Base-by-base conservation (phyloP, 495 filamentous ascomycete genomes). In the Trichoderma orchidacearum region DNA sequence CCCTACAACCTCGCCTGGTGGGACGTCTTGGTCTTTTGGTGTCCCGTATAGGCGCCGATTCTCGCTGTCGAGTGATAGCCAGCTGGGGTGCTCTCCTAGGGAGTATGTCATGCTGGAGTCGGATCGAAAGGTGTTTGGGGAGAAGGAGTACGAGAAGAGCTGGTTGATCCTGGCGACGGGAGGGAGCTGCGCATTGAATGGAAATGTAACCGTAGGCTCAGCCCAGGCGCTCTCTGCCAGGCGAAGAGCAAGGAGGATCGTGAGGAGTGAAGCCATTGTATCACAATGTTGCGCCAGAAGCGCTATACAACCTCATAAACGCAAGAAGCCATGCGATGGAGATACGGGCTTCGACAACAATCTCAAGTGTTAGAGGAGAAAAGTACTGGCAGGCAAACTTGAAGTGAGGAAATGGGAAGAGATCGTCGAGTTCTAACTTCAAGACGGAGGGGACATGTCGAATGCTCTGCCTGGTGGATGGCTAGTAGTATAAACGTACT, bases 111-210 rank as follows among this genome's bases (percentile, higher is more conserved):
- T 75, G 25, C 73, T 61, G 0, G 66, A 67, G 51, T 68, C 63
- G 1, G 81, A 80, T 30, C 74, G 65, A 66, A 91, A 90, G 0
- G 86, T 90, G 36, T 81, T 77, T 13, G 73, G 68, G 4, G 85
- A 82, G 65, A 91, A 86, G 34, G 74, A 70, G 68, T 90, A 91
- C 32, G 68, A 71, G 68, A 85, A 91, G 0, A 75, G 71, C 59
- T 85, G 60, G 8, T 75, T 77, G 5, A 84, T 73, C 55, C 85
- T 79, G 3, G 86, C 88, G 53, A 89, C 83, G 3, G 85, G 85
- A 34, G 87, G 87, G 11, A 90, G 75, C 63, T 93, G 87, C 5
- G 85, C 76, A 66, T 90, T 89, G 60, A 91, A 75, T 0, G 85
- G 85, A 53, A 89, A 85, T 32, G 79, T 78, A 52, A 84, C 71